Base-by-base conservation (phyloP, 1,284 basidiomycete species). In the Ganoderma lingzhi region DNA sequence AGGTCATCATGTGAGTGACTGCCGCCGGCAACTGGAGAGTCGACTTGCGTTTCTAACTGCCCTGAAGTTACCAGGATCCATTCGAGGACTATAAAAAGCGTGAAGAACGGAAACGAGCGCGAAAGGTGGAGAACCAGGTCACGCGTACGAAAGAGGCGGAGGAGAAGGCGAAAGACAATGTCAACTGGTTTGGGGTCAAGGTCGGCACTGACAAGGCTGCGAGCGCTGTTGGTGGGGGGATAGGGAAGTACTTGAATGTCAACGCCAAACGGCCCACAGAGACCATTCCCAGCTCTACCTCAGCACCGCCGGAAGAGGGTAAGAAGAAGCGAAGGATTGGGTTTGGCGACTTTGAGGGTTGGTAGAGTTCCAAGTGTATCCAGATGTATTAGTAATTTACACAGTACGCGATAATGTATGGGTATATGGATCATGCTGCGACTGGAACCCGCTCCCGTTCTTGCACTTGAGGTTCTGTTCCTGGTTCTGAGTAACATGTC, bases 171-270 rank as follows among this genome's bases (percentile, higher is more conserved):
- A 75, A 78, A 6, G 93, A 95, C 71, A 85, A 91, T 67, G 84
- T 90, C 51, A 95, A 93, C 75, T 95, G 93, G 93, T 95, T 95
- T 78, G 93, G 93, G n/a, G 87, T 89, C 55, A 93, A 92, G 78
- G 85, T 94, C 6, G 90, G 92, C 3, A 70, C 84, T 37, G 83
- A 82, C 37, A 78, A 76, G 5, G 75, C 78, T 35, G 76, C 77
- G 3, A 78, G 70, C 15, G 82, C 78, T 6, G 75, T 61, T 0
- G 76, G 79, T 10, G 80, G 77, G 58, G 83, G 86, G 9, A 80
- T 89, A 5, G 88, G 93, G 0, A 94, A 92, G 77, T 94, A 94
- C 77, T 81, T 94, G 55, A 85, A 83, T 72, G 53, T 73, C 23
- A 78, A 76, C 10, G 73, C 83, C 55, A 92, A 91, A 76, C 80